Evolutionary conservation across 495 filamentous ascomycete species (phyloP), one percentile per base, ranked within the genome.

Genomic region (Xylaria nigripes): DNA sequence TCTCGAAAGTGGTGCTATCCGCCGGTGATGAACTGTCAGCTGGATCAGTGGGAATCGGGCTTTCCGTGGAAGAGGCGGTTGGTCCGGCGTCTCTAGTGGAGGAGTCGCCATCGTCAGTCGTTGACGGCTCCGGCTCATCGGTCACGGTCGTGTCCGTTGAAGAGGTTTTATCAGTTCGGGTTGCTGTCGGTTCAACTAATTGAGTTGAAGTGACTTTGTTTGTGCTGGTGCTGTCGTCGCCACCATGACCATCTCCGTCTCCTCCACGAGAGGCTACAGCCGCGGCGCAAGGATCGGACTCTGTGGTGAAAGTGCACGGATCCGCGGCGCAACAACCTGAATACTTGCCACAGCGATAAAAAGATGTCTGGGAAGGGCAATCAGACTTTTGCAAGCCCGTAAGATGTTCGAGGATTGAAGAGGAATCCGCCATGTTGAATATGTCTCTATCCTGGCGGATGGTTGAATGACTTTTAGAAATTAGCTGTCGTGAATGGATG

Each of bases 291-390:
- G 50, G 50, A 13, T 46, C 27, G 1, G 3, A 0, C 6, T 22
- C n/a, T 2, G 22, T 2, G 22, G 21, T 21, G n/a, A 25, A 36
- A 2, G 13, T 45, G 13, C 65, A 68, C 15, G 65, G 54, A 10
- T 60, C 30, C 29, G 57, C 54, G 22, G 49, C 29, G 41, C 65
- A 68, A 22, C 65, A 68, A 2, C 55, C 61, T 0, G 19, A 25
- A 48, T 59, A 64, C 13, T n/a, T 27, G 24, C 34, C 45, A 44
- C 64, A 67, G 32, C 43, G 40, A 42, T 62, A 64, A 23, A 52
- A 67, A 12, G n/a, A 2, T 19, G 22, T 40, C 6, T 54, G 30
- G 15, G 16, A 0, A 6, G 45, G 47, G 51, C 62, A 59, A 8
- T n/a, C n/a, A 7, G 18, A 10, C 12, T n/a, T 42, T 43, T 29